Base-by-base conservation (phyloP, 73 alveolate species). In the Durusdinium trenchii region DNA sequence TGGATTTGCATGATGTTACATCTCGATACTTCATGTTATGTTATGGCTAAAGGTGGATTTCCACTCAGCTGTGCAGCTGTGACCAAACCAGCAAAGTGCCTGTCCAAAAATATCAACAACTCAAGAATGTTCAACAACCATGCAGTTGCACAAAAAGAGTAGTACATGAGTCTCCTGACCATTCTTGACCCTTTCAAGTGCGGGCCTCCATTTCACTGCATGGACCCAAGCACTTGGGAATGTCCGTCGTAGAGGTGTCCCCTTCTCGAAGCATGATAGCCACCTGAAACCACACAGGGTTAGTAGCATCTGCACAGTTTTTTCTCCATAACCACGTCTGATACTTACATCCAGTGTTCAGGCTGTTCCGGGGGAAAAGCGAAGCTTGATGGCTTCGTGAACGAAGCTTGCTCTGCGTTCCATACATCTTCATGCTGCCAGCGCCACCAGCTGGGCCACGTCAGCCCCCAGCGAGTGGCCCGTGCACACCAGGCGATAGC, bases 191-290 rank as follows among this genome's bases (percentile, higher is more conserved):
- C 4, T 38, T 32, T 1, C 3, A 45, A 50, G 75, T 9, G 35
- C 71, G 18, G 0, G 87, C 97, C 97, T 90, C 98, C 28, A 78
- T 50, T 36, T 91, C 89, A 47, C 30, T 40, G 57, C 98, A 61
- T 6, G 78, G 67, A 35, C 98, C 98, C 75, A 76, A 69, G 98
- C 46, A 47, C 98, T 91, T 91, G 57, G 98, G 98, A 40, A 91
- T 71, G 89, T 52, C 50, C n/a, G 82, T 48, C 36, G 89, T 54
- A 54, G 90, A 54, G 16, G 98, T 91, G 98, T 91, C 98, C 35
- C 98, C 98, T n/a, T 91, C 98, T 36, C 98, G 87, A 40, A 91
- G 98, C 98, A 91, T 91, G 54, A 91, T 50, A 3, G 98, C 90
- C 54, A 91, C 98, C 98, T 91, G n/a, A 30, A 28, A 16, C 3